Evolutionary conservation across 1,284 basidiomycete genomes (phyloP), one percentile per base, ranked within the genome.

Genomic region (Tremellales sp.): DNA sequence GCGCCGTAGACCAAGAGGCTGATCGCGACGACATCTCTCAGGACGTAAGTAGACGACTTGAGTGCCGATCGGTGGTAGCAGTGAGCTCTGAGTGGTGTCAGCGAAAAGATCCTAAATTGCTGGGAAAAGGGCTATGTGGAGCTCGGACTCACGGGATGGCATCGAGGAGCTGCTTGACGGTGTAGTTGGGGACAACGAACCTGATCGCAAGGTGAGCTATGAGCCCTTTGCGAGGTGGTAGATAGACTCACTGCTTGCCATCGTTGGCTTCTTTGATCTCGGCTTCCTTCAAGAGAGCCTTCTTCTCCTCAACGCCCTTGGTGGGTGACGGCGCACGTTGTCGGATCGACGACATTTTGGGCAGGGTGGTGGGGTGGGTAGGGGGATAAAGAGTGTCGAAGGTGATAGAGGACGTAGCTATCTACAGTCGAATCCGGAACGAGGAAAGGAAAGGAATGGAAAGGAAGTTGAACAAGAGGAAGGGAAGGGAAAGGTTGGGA

Each of bases 41-140:
- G 70, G 50, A 97, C 78, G 73, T 97, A 96, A 53, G 81, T 62
- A n/a, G 82, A 84, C 22, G 92, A 94, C 68, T 80, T 80, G 67
- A 94, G 61, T 1, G 90, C 86, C 1, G 89, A 94, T 57, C 96
- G 87, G 78, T 96, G 81, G 76, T 86, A 91, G 78, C 94, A 97
- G 76, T 94, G 91, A 4, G 86, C 71, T 11, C 91, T 91, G 60
- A 22, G 41, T 54, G 45, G n/a, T 43, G 31, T 22, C 27, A 19
- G 26, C 21, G 37, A 11, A 19, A 36, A 25, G 36, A 41, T 19
- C 47, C 23, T 37, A 35, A 25, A 31, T 8, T 15, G 15, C 29
- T 8, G 29, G 29, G 10, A 31, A 31, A 31, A 31, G 13, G 15
- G 27, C n/a, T 33, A 33, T 8, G 29, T 33, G n/a, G 27, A 12